Evolutionary conservation across 352 stramenopile species (phyloP).

Genomic region (Thalassiosira ordinaria): DNA sequence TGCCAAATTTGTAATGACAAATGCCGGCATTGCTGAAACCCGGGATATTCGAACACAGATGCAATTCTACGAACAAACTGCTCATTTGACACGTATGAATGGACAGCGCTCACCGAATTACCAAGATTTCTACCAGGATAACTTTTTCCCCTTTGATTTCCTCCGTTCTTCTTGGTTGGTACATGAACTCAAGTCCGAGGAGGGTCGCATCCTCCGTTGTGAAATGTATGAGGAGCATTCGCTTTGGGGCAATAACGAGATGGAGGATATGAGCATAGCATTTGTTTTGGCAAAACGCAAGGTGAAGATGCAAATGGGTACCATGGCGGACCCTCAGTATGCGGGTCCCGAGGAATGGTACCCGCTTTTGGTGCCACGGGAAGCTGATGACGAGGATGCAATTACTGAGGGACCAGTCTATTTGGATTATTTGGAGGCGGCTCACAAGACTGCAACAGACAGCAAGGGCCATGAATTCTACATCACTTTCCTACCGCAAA

Average conservation of each 20-base stretch:
- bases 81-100: slow-evolving; percentile 45
- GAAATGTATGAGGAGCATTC: slow-evolving; percentile 81
- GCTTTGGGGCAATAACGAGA: slow-evolving; percentile 64
- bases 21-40: slow-evolving; percentile 49
- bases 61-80: slow-evolving; percentile 57
- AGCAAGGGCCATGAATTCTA: slow-evolving; percentile 46
- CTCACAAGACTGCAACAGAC: slow-evolving; percentile 46
- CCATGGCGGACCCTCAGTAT: slow-evolving; percentile 34
- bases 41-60: slow-evolving; percentile 47
- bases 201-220: slow-evolving; percentile 62
- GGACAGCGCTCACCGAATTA: slow-evolving; percentile 54
- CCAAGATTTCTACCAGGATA: slow-evolving; percentile 46
- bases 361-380: slow-evolving; percentile 45
- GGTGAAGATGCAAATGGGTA: slow-evolving; percentile 45
- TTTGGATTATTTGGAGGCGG: slow-evolving; percentile 53
- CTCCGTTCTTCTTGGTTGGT: slow-evolving; percentile 60
- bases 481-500: slow-evolving; percentile 53
- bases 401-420: slow-evolving; percentile 44
- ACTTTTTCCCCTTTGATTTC: slow-evolving; percentile 57
- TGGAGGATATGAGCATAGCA: slow-evolving; percentile 76
- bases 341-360: slow-evolving; percentile 53
- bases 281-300: slow-evolving; percentile 64
- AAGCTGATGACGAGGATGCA: slow-evolving; percentile 28
- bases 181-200: slow-evolving; percentile 62
- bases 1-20: slow-evolving; percentile 53